Evolutionary conservation across 441 rosid genomes (phyloP).

Genomic region (Pelargonium myrrhifolium): DNA sequence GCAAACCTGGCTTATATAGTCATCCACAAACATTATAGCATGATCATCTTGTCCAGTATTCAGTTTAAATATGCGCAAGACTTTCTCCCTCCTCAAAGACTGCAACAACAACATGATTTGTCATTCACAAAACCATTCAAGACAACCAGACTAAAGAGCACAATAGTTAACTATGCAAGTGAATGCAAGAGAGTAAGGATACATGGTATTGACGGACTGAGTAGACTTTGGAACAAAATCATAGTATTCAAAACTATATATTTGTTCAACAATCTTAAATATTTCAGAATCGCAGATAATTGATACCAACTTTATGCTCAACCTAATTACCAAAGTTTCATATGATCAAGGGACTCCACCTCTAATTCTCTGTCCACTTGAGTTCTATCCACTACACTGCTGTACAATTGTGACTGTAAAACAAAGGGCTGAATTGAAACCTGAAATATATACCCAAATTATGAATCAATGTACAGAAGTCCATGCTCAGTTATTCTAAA

Average conservation of each 20-base stretch:
- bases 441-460: slow-evolving; percentile 24
- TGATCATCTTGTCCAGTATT: slow-evolving; percentile 93
- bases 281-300: neutral
- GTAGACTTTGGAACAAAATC: neutral
- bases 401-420: slow-evolving; percentile 78
- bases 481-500: neutral
- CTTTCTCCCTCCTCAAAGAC: slow-evolving; percentile 66
- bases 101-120: slow-evolving; percentile 20
- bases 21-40: slow-evolving; percentile 75
- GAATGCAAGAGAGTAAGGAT: neutral
- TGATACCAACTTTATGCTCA: neutral
- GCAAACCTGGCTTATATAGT: slow-evolving; percentile 67
- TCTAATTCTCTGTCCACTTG: slow-evolving; percentile 88
- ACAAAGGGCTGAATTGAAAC: slow-evolving; percentile 67
- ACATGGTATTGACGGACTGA: neutral
- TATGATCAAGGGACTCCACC: slow-evolving; percentile 30
- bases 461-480: neutral
- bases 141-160: neutral
- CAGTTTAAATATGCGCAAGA: slow-evolving; percentile 72
- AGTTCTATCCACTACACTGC: slow-evolving; percentile 80
- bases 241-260: neutral
- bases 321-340: neutral
- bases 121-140: slow-evolving; percentile 1
- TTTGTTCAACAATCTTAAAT: neutral
- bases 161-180: neutral